Conservation (phyloP, 2,329 filamentous ascomycete genomes). For the Aureobasidium uvarum region DNA sequence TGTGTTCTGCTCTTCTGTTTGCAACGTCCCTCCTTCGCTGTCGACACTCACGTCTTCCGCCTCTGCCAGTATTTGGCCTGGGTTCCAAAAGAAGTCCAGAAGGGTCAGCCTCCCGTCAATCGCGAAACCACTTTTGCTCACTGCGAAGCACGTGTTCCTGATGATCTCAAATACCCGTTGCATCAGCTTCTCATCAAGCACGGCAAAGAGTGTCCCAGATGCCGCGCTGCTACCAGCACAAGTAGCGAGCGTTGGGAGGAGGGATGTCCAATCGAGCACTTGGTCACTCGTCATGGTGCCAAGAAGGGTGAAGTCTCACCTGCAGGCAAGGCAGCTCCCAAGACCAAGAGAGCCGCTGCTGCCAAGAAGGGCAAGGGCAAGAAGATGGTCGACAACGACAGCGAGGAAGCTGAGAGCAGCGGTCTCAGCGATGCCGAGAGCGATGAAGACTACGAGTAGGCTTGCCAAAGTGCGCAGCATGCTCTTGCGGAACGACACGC, state of each 20-base stretch:
- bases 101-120: constrained; percentile 47
- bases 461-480: not conserved
- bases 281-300: constrained; percentile 57
- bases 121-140: constrained; percentile 58
- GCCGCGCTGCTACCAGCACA: constrained; percentile 59
- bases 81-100: constrained; percentile 51
- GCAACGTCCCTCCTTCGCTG: constrained; percentile 61
- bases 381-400: constrained; percentile 18
- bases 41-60: constrained; percentile 66
- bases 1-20: constrained; percentile 65
- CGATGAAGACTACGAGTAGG: constrained; percentile 22
- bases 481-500: not conserved
- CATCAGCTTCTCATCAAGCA: constrained; percentile 63
- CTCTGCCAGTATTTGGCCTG: constrained; percentile 62
- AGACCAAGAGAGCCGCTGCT: not conserved
- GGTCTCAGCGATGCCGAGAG: constrained; percentile 9
- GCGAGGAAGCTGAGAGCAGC: constrained; percentile 19
- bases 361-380: constrained; percentile 13
- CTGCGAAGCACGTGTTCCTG: constrained; percentile 60
- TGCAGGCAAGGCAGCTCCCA: constrained; percentile 57
- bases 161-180: constrained; percentile 62
- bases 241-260: constrained; percentile 62
- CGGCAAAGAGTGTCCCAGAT: constrained; percentile 61
- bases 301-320: constrained; percentile 48
- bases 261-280: constrained; percentile 63